These are phyloP conservation scores for Malassezia nana DNA, from an alignment of 1,284 basidiomycete species.

Conservation along the genomic window DNA sequence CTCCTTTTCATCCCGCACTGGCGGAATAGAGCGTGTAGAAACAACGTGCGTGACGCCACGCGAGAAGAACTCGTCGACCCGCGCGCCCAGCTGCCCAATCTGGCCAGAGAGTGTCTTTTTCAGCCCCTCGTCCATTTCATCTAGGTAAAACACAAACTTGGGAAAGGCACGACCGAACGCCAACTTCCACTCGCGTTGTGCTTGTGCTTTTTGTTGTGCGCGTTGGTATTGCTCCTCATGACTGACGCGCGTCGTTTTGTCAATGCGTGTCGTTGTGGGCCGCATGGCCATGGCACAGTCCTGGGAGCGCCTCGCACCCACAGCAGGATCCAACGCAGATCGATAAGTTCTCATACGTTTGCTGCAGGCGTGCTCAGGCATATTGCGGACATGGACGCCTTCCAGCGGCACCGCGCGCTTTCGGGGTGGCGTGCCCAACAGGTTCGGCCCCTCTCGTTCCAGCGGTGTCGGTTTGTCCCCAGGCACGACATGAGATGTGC, in stretches of 20 bases:
- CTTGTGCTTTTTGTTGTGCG: conserved; percentile 25
- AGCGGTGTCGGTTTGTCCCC: background rate
- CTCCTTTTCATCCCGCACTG: conserved; percentile 10
- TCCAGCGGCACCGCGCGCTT: conserved; percentile 43
- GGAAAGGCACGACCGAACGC: conserved; percentile 37
- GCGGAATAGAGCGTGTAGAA: conserved; percentile 29
- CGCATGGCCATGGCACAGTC: background rate
- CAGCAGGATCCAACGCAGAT: background rate
- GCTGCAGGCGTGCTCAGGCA: conserved; percentile 15
- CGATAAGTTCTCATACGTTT: conserved; percentile 23
- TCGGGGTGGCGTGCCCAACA: conserved; percentile 29
- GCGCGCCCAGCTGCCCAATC: conserved; percentile 35
- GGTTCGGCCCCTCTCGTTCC: background rate
- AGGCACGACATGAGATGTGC: background rate
- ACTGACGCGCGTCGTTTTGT: conserved; percentile 25
- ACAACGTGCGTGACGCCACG: conserved; percentile 42
- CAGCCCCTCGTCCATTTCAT: conserved; percentile 30
- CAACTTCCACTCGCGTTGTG: conserved; percentile 26
- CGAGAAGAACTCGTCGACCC: conserved; percentile 45
- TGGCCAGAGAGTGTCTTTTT: conserved; percentile 19
- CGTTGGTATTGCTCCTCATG: conserved; percentile 28
- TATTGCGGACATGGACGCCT: conserved; percentile 36
- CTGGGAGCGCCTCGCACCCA: conserved; percentile 9
- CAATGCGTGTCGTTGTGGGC: conserved; percentile 32
- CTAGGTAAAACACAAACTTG: conserved; percentile 43